Percentiles rank a stretch among this genome's conserved stretches.
These are phyloP conservation scores for Metarhizium humberi DNA, from an alignment of 2,329 filamentous ascomycete species.

Conservation along the genomic window DNA sequence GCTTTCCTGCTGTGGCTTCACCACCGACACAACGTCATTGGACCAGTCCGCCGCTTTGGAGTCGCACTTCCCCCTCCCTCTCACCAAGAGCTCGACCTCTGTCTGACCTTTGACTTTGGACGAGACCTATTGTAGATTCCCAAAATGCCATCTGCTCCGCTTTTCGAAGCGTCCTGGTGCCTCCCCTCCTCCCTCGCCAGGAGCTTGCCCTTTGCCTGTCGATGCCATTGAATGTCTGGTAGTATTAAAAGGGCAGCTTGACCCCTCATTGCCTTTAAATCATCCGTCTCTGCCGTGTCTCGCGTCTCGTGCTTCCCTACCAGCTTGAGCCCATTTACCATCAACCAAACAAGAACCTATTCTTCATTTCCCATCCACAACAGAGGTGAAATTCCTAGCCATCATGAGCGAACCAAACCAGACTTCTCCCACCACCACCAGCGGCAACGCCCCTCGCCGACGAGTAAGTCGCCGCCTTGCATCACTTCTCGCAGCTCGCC, in stretches of 20 bases:
- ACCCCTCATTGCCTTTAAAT: background rate
- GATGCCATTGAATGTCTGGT: background rate
- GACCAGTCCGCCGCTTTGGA: background rate
- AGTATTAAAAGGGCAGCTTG: background rate
- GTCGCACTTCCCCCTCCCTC: background rate
- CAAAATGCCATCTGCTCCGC: background rate
- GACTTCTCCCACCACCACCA: constrained; percentile 8
- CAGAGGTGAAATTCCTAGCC: background rate
- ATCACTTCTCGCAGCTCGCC: background rate
- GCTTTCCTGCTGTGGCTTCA: background rate
- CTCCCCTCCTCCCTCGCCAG: background rate
- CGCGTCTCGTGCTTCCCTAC: background rate
- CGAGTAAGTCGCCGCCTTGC: constrained; percentile 13
- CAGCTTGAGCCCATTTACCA: background rate
- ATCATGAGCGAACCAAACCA: constrained; percentile 22
- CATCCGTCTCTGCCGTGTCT: background rate
- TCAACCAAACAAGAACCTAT: background rate
- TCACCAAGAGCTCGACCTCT: background rate
- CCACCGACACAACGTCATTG: background rate
- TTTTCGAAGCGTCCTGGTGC: background rate
- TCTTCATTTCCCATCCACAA: background rate
- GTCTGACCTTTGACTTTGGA: background rate
- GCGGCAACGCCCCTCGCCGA: constrained; percentile 15
- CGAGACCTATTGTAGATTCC: background rate
- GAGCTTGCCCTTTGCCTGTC: background rate